Base-by-base conservation (phyloP, 129 eudicot species). In the sunflower (Helianthus annuus) region DNA sequence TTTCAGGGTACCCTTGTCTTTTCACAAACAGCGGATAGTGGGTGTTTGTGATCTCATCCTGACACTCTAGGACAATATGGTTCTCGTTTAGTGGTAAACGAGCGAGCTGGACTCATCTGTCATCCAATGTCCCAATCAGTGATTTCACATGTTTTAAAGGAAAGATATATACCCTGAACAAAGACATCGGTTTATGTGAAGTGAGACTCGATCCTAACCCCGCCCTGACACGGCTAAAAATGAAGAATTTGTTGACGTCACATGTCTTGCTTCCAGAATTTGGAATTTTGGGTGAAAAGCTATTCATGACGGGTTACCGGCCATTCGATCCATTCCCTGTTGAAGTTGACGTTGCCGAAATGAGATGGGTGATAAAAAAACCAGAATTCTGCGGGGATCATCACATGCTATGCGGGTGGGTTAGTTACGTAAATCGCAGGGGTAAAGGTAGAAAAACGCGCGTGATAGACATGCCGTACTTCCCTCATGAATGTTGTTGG, bases 401-500 rank as follows among this genome's bases (percentile, higher is more conserved):
- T 55, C 0, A 13, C 34, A 10, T n/a, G 42, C 39, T 1, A 12
- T 17, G 17, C 14, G 38, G 19, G 40, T 19, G 51, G 39, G 3
- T 29, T 19, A 1, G 39, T 7, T n/a, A 34, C 22, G 40, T 42
- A 8, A 13, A 16, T 27, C 3, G 19, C 15, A 8, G 16, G 11
- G 40, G 46, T 19, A 19, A n/a, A n/a, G 22, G 22, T 19, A 19
- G 22, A 51, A 6, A 4, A 42, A 27, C 32, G 3, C 2, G 32
- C 1, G 32, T 38, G 6, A 34, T 7, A 10, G 22, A 36, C 1
- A 74, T 9, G 45, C 65, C 72, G 72, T 64, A 74, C 64, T 74
- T 38, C 17, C 71, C 65, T 3, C 78, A 64, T 64, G 36, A 74
- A 11, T 64, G 71, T n/a, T n/a, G n/a, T 22, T 14, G 51, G 24